Evolutionary conservation across 2,329 filamentous ascomycete species (phyloP).

Genomic region (Bretziella fagacearum): DNA sequence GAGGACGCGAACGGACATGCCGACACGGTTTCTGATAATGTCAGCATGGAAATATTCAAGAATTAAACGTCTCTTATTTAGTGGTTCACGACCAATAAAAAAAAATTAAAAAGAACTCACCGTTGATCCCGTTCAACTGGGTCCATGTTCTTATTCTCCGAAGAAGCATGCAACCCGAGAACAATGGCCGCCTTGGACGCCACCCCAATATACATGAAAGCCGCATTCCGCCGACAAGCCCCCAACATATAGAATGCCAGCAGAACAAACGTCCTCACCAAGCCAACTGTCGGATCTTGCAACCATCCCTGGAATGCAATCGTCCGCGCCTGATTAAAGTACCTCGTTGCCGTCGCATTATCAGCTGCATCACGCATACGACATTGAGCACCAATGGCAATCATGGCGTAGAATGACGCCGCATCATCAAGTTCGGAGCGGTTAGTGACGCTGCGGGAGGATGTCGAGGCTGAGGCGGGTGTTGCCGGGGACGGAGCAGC

Average conservation of each 20-base stretch:
- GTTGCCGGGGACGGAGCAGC: background rate
- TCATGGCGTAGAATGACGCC: slow-evolving; percentile 16
- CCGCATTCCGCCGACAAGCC: slow-evolving; percentile 36
- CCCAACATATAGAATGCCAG: slow-evolving; percentile 41
- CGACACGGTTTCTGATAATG: slow-evolving; percentile 15
- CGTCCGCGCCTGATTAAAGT: slow-evolving; percentile 30
- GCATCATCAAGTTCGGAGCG: slow-evolving; percentile 13
- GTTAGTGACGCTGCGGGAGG: background rate
- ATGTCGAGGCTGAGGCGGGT: background rate
- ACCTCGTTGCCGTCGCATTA: slow-evolving; percentile 15
- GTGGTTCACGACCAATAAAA: background rate
- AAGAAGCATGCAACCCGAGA: slow-evolving; percentile 29
- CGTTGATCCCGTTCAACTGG: slow-evolving; percentile 10
- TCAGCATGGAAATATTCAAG: too few species aligned
- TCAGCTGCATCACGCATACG: slow-evolving; percentile 18
- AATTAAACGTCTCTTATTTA: background rate
- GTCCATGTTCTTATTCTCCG: slow-evolving; percentile 15
- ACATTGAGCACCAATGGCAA: slow-evolving; percentile 35
- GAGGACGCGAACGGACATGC: slow-evolving; percentile 16
- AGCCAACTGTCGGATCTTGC: slow-evolving; percentile 32
- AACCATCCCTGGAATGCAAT: slow-evolving; percentile 32
- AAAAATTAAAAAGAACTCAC: slow-evolving; percentile 6
- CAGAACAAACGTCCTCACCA: slow-evolving; percentile 32
- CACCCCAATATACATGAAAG: slow-evolving; percentile 40
- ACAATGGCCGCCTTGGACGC: slow-evolving; percentile 35